These are phyloP conservation scores for Chrysoporthe austroafricana DNA, from an alignment of 2,329 filamentous ascomycete genomes.

Conservation along the genomic window DNA sequence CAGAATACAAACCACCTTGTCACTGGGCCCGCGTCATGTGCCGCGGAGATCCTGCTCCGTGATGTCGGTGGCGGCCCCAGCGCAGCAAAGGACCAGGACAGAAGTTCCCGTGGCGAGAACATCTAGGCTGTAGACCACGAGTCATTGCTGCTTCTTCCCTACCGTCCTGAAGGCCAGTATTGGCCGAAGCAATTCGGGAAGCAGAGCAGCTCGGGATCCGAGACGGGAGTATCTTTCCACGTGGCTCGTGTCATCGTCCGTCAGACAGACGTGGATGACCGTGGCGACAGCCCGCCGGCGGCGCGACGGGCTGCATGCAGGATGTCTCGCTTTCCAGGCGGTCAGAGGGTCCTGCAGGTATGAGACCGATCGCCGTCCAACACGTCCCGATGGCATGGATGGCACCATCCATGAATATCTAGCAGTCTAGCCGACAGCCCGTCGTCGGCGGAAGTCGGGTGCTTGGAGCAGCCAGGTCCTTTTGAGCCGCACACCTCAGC, in stretches of 20 bases:
- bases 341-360: slow-evolving; percentile 1
- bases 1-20: not conserved
- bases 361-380: not conserved
- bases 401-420: too few species aligned
- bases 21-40: not conserved
- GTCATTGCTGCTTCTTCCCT: not conserved
- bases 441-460: not conserved
- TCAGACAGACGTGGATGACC: too few species aligned
- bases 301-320: not conserved
- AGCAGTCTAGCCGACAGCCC: too few species aligned
- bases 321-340: not conserved
- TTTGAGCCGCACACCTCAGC: not conserved
- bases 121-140: not conserved
- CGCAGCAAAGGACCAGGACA: not conserved
- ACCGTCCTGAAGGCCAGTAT: not conserved
- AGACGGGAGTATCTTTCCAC: not conserved
- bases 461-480: not conserved
- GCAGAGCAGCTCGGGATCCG: not conserved
- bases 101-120: not conserved
- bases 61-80: not conserved
- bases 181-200: too few species aligned
- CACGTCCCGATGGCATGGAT: not conserved
- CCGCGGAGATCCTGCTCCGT: not conserved
- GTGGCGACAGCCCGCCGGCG: too few species aligned
- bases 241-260: not conserved